Evolutionary conservation across 768 basidiomycete species (phyloP).

Genomic region (Pluteus cervinus): DNA sequence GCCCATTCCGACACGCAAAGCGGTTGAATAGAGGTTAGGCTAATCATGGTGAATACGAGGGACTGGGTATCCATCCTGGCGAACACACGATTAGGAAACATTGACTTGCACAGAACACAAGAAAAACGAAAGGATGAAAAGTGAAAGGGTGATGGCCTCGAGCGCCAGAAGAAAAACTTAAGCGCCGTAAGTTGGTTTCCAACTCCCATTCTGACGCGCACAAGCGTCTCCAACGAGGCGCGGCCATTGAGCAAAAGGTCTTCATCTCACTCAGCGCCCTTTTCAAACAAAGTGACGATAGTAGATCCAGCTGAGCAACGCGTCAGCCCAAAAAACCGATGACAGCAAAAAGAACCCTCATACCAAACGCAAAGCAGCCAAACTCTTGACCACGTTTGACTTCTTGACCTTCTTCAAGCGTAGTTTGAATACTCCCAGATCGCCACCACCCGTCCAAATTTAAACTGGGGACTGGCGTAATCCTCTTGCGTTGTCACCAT

Average conservation of each 20-base stretch:
- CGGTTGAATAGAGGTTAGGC: slow-evolving; percentile 82
- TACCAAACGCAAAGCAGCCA: slow-evolving; percentile 94
- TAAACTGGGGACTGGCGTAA: slow-evolving; percentile 88
- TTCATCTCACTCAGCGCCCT: slow-evolving; percentile 83
- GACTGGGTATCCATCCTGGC: too few relatives aligned
- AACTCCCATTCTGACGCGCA: slow-evolving; percentile 83
- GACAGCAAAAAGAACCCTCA: slow-evolving; percentile 16
- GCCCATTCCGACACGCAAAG: slow-evolving; percentile 83
- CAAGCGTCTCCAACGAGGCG: slow-evolving; percentile 85
- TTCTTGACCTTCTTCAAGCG: slow-evolving; percentile 76
- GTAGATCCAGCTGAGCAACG: slow-evolving; percentile 71
- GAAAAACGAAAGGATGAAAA: too few relatives aligned
- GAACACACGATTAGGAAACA: too few relatives aligned
- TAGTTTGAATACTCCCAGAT: slow-evolving; percentile 87
- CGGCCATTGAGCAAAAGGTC: slow-evolving; percentile 81
- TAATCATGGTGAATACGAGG: too few relatives aligned
- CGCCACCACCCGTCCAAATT: slow-evolving; percentile 88
- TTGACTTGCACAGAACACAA: too few relatives aligned
- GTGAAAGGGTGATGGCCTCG: too few relatives aligned
- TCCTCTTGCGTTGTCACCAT: slow-evolving; percentile 89
- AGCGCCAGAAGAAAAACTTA: too few relatives aligned
- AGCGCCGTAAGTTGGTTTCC: too few relatives aligned
- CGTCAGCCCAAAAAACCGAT: too few relatives aligned
- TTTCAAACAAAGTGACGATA: slow-evolving; percentile 87
- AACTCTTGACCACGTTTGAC: slow-evolving; percentile 86